Evolutionary conservation across 2,329 filamentous ascomycete species (phyloP).

Genomic region (Cladophialophora yegresii): DNA sequence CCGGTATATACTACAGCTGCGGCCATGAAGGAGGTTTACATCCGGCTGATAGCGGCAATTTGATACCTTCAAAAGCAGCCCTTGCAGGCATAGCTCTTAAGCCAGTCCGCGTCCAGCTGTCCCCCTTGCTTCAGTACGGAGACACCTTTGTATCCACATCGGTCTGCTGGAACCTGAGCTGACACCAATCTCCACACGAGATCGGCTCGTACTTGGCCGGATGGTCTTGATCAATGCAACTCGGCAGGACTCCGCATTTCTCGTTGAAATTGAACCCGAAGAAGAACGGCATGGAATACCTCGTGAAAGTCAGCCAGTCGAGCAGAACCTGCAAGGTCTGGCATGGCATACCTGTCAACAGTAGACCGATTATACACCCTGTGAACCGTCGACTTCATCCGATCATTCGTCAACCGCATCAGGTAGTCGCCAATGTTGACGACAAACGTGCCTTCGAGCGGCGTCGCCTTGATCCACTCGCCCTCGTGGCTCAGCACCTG

Average conservation of each 20-base stretch:
- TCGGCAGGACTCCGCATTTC: slow-evolving; percentile 52
- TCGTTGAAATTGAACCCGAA: slow-evolving; percentile 58
- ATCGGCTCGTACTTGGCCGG: slow-evolving; percentile 57
- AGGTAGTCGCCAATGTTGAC: slow-evolving; percentile 56
- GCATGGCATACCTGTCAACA: slow-evolving; percentile 26
- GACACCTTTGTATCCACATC: slow-evolving; percentile 22
- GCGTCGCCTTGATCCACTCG: slow-evolving; percentile 47
- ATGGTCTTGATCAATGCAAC: slow-evolving; percentile 44
- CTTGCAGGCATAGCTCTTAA: neutral
- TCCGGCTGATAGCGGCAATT: neutral
- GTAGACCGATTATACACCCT: slow-evolving; percentile 52
- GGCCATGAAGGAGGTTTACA: neutral
- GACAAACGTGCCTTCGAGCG: slow-evolving; percentile 48
- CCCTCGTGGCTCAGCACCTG: slow-evolving; percentile 51
- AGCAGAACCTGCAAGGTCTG: neutral
- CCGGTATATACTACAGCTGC: neutral
- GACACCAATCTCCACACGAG: slow-evolving; percentile 33
- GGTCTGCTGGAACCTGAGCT: slow-evolving; percentile 30
- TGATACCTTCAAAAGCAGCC: neutral
- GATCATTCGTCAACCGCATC: slow-evolving; percentile 55
- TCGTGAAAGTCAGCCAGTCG: slow-evolving; percentile 17
- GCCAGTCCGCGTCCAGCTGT: neutral
- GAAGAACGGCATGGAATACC: slow-evolving; percentile 61
- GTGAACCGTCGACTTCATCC: slow-evolving; percentile 55
- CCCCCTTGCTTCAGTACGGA: neutral